Base-by-base conservation (phyloP, 2,329 filamentous ascomycete species). In the Bisporella sp. region DNA sequence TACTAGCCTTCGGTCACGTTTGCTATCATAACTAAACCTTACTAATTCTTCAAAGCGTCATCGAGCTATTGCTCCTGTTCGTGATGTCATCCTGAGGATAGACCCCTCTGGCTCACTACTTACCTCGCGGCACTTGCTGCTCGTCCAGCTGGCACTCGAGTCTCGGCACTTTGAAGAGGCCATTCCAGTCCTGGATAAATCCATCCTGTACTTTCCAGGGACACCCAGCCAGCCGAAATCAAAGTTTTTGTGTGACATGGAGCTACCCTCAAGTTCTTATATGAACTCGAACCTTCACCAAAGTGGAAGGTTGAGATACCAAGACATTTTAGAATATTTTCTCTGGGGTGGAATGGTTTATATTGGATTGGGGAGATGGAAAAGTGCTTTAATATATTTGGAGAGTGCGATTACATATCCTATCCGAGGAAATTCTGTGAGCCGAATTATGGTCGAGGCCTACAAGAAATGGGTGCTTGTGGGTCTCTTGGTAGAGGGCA, bases 391-490 rank as follows among this genome's bases (percentile, higher is more conserved):
- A 12, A 74, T 74, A 37, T 81, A 82, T 31, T 74, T 90, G 30
- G 79, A 82, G 58, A 75, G 79, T 52, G 78, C 81, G 41, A 72
- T 95, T 35, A 79, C 83, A 3, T 82, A 84, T 51, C 88, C 90
- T 1, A 73, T 76, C 0, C 74, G 72, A 47, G 83, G 82, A 21
- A 72, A 75, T 32, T 75, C 80, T 35, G 74, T 81, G 9, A 92
- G 85, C 66, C 84, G 82, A 64, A 76, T 95, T 46, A 93, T 93
- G 85, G 74, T 87, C 4, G 89, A 96, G 57, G 88, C 89, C 5
- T 92, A 95, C 73, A 95, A 92, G 70, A 95, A 92, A 68, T 96
- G 89, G 87, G 65, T 95, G 6, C 71, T 99, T 12, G 77, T 90
- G 7, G 81, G 82, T 48, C 74, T 96, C 49, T 71, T 99, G 13